Percentiles rank a stretch among this genome's conserved stretches.
These are phyloP conservation scores for Starmerella sp. DNA, from an alignment of 805 yeast genomes.

Conservation along the genomic window DNA sequence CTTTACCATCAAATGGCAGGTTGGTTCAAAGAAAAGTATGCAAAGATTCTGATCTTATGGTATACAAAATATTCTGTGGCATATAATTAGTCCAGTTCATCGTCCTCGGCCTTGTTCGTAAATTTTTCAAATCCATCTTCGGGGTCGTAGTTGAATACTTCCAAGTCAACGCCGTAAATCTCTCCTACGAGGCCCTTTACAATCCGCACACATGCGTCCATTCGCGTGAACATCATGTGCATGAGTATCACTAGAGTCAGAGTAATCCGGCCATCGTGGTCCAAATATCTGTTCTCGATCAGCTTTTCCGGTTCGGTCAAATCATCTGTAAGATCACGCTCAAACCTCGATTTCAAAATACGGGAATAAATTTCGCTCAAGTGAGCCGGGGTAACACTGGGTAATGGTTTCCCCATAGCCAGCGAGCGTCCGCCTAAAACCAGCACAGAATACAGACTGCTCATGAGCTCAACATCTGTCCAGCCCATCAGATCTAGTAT, in stretches of 20 bases:
- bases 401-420: conserved; percentile 23
- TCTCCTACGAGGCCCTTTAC: conserved; percentile 30
- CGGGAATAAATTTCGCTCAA: conserved; percentile 11
- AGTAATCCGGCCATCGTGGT: conserved; percentile 22
- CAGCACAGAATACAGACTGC: conserved; percentile 24
- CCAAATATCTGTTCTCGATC: conserved; percentile 3
- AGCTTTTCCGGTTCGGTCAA: not conserved
- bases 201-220: conserved; percentile 24
- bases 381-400: conserved; percentile 26
- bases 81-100: not conserved
- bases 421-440: conserved; percentile 25
- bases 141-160: conserved; percentile 14
- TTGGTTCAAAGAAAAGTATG: too few species aligned
- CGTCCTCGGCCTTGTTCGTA: not conserved
- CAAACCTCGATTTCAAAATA: not conserved
- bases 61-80: too few species aligned
- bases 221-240: conserved; percentile 24
- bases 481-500: conserved; percentile 23
- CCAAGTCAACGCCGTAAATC: conserved; percentile 21
- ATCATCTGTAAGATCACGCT: not conserved
- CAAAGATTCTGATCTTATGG: too few species aligned
- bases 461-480: conserved; percentile 22
- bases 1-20: too few species aligned
- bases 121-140: conserved; percentile 5
- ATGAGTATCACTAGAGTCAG: conserved; percentile 20